Percentiles rank a stretch among this genome's conserved stretches.
Evolutionary conservation across 2,329 filamentous ascomycete species (phyloP).

Genomic region (Epichloe gansuensis): DNA sequence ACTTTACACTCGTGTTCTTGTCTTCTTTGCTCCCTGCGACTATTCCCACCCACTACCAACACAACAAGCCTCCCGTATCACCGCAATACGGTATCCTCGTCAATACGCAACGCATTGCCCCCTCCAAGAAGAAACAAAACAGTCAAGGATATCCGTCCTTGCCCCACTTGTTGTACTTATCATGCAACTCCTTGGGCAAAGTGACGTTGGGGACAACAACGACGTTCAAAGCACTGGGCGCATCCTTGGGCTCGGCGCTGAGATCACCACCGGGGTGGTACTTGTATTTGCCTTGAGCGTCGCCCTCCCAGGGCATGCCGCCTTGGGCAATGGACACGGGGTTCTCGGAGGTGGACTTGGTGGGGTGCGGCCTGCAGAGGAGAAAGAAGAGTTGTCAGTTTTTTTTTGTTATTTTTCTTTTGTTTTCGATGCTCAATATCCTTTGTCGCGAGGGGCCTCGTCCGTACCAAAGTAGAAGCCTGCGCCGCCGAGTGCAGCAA

Average conservation of each 20-base stretch:
- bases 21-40: not conserved
- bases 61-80: too few species aligned
- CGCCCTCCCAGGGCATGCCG: constrained; percentile 86
- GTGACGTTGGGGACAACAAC: constrained; percentile 91
- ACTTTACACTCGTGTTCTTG: not conserved
- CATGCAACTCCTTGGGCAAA: constrained; percentile 84
- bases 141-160: constrained; percentile 75
- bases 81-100: too few species aligned
- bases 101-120: not conserved
- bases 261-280: constrained; percentile 80
- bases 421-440: too few species aligned
- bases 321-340: constrained; percentile 60
- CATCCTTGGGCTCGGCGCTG: constrained; percentile 65
- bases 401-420: too few species aligned
- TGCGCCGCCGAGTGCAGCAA: constrained; percentile 72
- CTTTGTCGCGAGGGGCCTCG: not conserved
- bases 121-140: not conserved
- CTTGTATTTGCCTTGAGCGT: constrained; percentile 54
- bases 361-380: constrained; percentile 58
- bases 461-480: constrained; percentile 75
- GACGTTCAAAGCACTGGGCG: constrained; percentile 88
- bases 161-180: constrained; percentile 99
- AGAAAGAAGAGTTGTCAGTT: not conserved
- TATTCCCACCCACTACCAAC: not conserved
- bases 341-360: constrained; percentile 70